A percentile compares a stretch with the other conserved stretches of the same genome.
Conservation (phyloP, 148 eudicot species). For the Nyssa sinensis region DNA sequence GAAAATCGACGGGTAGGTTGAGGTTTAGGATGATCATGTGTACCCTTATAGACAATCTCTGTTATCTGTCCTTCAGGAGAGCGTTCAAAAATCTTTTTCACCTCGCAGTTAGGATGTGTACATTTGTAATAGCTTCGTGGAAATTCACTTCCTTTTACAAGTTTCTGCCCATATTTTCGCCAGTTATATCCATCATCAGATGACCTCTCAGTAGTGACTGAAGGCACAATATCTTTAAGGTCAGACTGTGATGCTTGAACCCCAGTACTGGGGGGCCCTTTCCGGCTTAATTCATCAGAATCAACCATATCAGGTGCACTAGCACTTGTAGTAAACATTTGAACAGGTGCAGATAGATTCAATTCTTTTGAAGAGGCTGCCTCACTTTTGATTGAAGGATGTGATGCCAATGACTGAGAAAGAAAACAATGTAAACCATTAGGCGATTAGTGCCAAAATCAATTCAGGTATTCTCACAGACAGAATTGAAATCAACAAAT, state of each 20-base stretch:
- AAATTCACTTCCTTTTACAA: slow-evolving; percentile 95
- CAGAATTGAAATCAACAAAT: slow-evolving; percentile 2
- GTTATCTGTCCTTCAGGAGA: slow-evolving; percentile 83
- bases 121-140: slow-evolving; percentile 99
- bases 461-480: slow-evolving; percentile 5
- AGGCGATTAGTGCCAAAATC: not conserved
- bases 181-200: slow-evolving; percentile 98
- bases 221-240: slow-evolving; percentile 42
- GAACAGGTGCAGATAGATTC: slow-evolving; percentile 25
- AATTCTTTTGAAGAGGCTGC: slow-evolving; percentile 36
- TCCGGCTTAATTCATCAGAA: slow-evolving; percentile 42
- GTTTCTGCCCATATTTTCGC: slow-evolving; percentile 98
- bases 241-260: slow-evolving; percentile 50
- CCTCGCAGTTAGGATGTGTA: slow-evolving; percentile 94
- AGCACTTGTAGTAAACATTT: slow-evolving; percentile 26
- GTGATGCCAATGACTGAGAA: slow-evolving; percentile 42
- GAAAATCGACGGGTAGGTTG: slow-evolving; percentile 79
- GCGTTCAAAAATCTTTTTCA: slow-evolving; percentile 92
- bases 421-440: slow-evolving; percentile 14
- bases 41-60: slow-evolving; percentile 90
- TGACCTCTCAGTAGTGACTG: slow-evolving; percentile 62
- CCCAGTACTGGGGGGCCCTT: slow-evolving; percentile 33
- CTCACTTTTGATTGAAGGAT: slow-evolving; percentile 40
- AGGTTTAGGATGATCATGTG: slow-evolving; percentile 97
- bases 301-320: slow-evolving; percentile 29